Base-by-base conservation (phyloP, 345 rosid species). In the Pugionium cornutum region DNA sequence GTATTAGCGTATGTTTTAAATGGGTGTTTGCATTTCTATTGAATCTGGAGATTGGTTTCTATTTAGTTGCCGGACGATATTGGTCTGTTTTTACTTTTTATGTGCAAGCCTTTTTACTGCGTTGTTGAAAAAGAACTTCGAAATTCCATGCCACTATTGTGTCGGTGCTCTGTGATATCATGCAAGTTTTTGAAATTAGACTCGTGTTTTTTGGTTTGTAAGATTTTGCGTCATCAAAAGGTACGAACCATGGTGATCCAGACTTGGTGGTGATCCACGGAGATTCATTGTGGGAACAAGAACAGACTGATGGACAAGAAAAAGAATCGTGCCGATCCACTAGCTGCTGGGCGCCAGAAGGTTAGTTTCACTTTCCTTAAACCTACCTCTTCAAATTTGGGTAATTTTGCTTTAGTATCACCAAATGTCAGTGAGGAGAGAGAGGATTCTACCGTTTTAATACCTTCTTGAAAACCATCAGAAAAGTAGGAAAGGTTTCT, bases 321-420 rank as follows among this genome's bases (percentile, higher is more conserved):
- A 81, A 92, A 86, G 86, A 86, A 62, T 72, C 90, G 95, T 64
- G 75, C 82, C 33, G 97, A 92, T 79, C 82, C 89, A 69, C 97
- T 89, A 28, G 89, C 91, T 1, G 98, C 98, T 1, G 98, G 98
- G 30, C 96, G 97, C 9, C 86, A 89, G 71, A 89, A 83, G 97
- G 98, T 89, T 73, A 33, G 74, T 29, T 67, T 53, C 31, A 1
- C 43, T 43, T 11, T 1, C 48, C 31, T 8, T 42, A 27, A 52
- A 31, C 42, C 25, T 11, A 29, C 55, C 37, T 36, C 5, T 50
- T 33, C 4, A 8, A 41, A 10, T 40, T 63, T 54, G 35, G 39
- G 63, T 37, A 5, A 62, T 3, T 32, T 39, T 32, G 6, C n/a
- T 51, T 43, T 8, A 7, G 4, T 25, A 6, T 58, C 63, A 11